These are phyloP conservation scores for Aureobasidium sp. DNA, from an alignment of 2,329 filamentous ascomycete species.

Conservation along the genomic window DNA sequence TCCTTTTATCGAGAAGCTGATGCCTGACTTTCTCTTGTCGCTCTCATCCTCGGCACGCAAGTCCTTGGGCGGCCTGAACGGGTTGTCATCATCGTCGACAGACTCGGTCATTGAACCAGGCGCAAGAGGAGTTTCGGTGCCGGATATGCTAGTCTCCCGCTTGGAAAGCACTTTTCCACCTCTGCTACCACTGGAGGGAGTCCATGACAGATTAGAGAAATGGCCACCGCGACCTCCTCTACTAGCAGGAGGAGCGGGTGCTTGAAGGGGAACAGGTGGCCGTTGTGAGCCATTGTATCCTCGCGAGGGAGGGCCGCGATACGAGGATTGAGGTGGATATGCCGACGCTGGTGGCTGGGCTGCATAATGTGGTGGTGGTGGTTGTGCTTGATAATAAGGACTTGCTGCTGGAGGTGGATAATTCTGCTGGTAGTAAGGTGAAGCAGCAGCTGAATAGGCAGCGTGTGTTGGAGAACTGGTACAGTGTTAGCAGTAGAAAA, in stretches of 20 bases:
- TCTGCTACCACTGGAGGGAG: conserved; percentile 46
- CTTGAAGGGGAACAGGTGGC: conserved; percentile 43
- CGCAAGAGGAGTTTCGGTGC: conserved; percentile 4
- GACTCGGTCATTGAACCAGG: conserved; percentile 22
- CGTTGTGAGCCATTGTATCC: conserved; percentile 36
- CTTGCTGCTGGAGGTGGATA: conserved; percentile 19
- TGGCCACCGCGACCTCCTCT: conserved; percentile 51
- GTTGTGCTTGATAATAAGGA: conserved; percentile 18
- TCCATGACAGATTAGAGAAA: conserved; percentile 68
- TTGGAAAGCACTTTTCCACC: conserved; percentile 39
- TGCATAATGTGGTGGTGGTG: conserved; percentile 31
- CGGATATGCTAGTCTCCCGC: conserved; percentile 1
- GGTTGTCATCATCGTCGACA: conserved; percentile 52
- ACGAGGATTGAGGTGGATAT: conserved; percentile 29
- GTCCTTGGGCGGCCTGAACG: conserved; percentile 59
- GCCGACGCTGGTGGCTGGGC: not conserved
- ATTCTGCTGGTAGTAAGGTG: conserved; percentile 48
- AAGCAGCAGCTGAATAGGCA: conserved; percentile 51
- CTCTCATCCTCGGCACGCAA: conserved; percentile 57
- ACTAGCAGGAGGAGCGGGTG: conserved; percentile 27
- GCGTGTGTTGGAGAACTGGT: conserved; percentile 36
- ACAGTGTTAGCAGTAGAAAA: conserved; percentile 23
- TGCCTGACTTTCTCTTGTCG: conserved; percentile 48
- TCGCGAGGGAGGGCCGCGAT: conserved; percentile 33
- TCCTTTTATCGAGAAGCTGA: conserved; percentile 90